Percentiles rank a stretch among this genome's conserved stretches.
phyloP scores from a whole-genome alignment of 78 protist species.

The Dictyostelium firmibasis region DNA sequence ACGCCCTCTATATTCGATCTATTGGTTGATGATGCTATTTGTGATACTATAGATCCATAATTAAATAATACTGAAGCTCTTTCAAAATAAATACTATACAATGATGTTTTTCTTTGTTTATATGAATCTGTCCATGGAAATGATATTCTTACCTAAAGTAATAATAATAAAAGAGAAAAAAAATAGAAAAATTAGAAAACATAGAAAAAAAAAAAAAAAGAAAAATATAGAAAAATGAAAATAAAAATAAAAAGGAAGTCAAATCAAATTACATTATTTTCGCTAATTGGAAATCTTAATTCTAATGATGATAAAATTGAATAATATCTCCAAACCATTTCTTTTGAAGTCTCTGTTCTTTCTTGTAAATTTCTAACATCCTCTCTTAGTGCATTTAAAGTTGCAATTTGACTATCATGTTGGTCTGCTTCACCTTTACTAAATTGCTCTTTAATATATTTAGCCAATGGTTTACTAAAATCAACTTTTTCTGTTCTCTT shows the following conservation, averaged over 20 bases:
- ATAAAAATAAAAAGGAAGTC: background rate
- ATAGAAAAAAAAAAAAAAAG: background rate
- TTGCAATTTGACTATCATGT: conserved; percentile 30
- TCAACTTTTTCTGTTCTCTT: conserved; percentile 81
- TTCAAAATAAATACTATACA: conserved; percentile 69
- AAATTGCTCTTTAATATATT: conserved; percentile 71
- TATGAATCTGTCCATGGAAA: conserved; percentile 78
- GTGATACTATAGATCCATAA: conserved; percentile 57
- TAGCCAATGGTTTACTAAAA: conserved; percentile 52
- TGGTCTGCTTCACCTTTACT: conserved; percentile 44
- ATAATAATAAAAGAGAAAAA: background rate
- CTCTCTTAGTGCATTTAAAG: conserved; percentile 29
- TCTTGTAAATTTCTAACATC: conserved; percentile 76
- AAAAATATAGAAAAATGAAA: background rate
- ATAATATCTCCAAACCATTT: conserved; percentile 66
- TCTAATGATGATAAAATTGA: conserved; percentile 63
- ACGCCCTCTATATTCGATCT: conserved; percentile 67
- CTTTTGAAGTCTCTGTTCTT: conserved; percentile 69
- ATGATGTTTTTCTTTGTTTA: conserved; percentile 46
- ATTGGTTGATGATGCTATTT: conserved; percentile 34
- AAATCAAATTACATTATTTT: conserved; percentile 68
- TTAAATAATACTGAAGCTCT: conserved; percentile 75
- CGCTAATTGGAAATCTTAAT: conserved; percentile 71
- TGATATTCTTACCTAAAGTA: conserved; percentile 53
- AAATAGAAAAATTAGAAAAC: no score